Conservation (phyloP, 768 basidiomycete genomes). For the Epithele typhae region DNA sequence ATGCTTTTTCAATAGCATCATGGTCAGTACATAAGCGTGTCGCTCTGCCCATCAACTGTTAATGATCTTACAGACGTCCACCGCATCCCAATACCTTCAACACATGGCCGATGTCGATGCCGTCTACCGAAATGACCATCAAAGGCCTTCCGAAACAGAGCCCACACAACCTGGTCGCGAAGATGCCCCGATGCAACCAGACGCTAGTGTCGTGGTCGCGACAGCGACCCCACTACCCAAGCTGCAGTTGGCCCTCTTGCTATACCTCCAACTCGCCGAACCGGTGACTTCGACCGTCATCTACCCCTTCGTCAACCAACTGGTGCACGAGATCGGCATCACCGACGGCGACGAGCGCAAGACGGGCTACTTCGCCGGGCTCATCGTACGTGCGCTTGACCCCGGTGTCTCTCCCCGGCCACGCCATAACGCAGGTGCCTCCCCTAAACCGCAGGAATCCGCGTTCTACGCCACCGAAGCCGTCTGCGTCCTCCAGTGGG, state of each 20-base stretch:
- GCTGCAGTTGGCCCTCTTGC: constrained; percentile 22
- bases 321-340: constrained; percentile 19
- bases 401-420: not conserved
- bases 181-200: too few species aligned
- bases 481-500: constrained; percentile 26
- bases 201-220: too few species aligned
- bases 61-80: too few species aligned
- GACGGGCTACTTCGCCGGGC: constrained; percentile 23
- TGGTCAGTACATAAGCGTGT: too few species aligned
- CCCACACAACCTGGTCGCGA: too few species aligned
- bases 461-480: constrained; percentile 27
- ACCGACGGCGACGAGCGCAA: constrained; percentile 21
- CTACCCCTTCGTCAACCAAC: constrained; percentile 26
- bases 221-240: constrained; percentile 23
- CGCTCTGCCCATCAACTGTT: too few species aligned
- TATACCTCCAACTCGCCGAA: constrained; percentile 24
- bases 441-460: constrained; percentile 19
- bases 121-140: too few species aligned
- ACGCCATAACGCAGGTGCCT: constrained; percentile 9
- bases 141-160: too few species aligned
- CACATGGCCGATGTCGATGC: too few species aligned
- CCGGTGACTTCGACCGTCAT: constrained; percentile 24
- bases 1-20: too few species aligned
- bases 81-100: too few species aligned
- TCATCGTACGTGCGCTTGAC: constrained; percentile 15